Evolutionary conservation across 2,329 filamentous ascomycete species (phyloP).

Genomic region (Colletotrichum destructivum): DNA sequence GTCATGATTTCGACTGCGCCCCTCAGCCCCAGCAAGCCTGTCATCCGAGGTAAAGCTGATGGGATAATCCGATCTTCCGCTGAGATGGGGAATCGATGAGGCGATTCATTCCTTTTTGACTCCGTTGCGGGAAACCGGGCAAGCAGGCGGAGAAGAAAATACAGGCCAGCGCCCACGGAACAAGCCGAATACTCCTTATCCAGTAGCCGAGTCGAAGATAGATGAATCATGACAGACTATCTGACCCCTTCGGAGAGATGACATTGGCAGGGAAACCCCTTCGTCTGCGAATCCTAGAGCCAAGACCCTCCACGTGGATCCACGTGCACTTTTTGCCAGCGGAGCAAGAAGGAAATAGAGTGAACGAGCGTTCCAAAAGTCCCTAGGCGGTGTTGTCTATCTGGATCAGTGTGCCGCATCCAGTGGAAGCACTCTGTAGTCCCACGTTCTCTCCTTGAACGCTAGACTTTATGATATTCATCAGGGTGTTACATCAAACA

Average conservation of each 20-base stretch:
- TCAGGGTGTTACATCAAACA: too few species aligned
- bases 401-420: too few species aligned
- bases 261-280: not conserved
- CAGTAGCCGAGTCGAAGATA: not conserved
- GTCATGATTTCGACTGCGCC: not conserved
- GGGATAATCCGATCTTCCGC: not conserved
- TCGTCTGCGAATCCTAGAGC: constrained; percentile 17
- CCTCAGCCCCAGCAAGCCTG: not conserved
- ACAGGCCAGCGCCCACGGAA: too few species aligned
- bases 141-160: too few species aligned
- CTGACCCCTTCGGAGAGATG: not conserved
- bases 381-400: not conserved
- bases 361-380: not conserved
- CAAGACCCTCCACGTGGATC: constrained; percentile 31
- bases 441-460: too few species aligned
- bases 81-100: not conserved
- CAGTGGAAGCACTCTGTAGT: too few species aligned
- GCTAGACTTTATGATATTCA: too few species aligned
- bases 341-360: not conserved
- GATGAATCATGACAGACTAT: not conserved
- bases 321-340: constrained; percentile 11
- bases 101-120: too few species aligned
- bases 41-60: not conserved
- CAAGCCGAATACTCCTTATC: too few species aligned
- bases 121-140: too few species aligned